These are phyloP conservation scores for Debaryomyces sp. DNA, from an alignment of 1,139 yeast species.

Conservation along the genomic window DNA sequence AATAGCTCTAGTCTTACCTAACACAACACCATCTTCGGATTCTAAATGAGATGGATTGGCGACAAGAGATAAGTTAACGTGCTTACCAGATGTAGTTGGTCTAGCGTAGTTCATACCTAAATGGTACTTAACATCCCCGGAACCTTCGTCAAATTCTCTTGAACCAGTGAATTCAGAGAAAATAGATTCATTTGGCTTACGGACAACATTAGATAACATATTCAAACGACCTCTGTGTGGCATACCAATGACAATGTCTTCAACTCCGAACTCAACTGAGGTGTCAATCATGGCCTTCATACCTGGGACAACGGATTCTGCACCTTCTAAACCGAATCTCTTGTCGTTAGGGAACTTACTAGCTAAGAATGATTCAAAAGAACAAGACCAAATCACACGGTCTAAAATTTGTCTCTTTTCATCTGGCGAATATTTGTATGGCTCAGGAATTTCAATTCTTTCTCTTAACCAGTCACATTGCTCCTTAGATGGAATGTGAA, in stretches of 20 bases:
- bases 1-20: slow-evolving; percentile 97
- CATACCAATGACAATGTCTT: slow-evolving; percentile 98
- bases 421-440: slow-evolving; percentile 81
- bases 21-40: slow-evolving; percentile 98
- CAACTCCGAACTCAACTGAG: slow-evolving; percentile 90
- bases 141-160: slow-evolving; percentile 82
- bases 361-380: slow-evolving; percentile 88
- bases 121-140: slow-evolving; percentile 99
- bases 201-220: slow-evolving; percentile 95
- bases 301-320: slow-evolving; percentile 95
- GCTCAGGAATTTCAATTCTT: slow-evolving; percentile 89
- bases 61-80: slow-evolving; percentile 90
- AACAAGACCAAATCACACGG: slow-evolving; percentile 94
- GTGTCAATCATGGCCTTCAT: slow-evolving; percentile 94
- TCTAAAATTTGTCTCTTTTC: slow-evolving; percentile 96
- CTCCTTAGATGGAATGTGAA: slow-evolving; percentile 93
- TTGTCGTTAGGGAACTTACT: slow-evolving; percentile 98
- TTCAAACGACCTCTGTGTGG: slow-evolving; percentile 99
- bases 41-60: slow-evolving; percentile 99
- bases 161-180: slow-evolving; percentile 96
- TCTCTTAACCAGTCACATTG: slow-evolving; percentile 99
- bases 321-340: slow-evolving; percentile 98
- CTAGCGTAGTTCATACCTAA: slow-evolving; percentile 99
- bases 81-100: slow-evolving; percentile 98
- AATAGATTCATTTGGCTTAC: slow-evolving; percentile 97